These are phyloP conservation scores for Gloeopeniophorella convolvens DNA, from an alignment of 768 basidiomycete species.

Conservation along the genomic window DNA sequence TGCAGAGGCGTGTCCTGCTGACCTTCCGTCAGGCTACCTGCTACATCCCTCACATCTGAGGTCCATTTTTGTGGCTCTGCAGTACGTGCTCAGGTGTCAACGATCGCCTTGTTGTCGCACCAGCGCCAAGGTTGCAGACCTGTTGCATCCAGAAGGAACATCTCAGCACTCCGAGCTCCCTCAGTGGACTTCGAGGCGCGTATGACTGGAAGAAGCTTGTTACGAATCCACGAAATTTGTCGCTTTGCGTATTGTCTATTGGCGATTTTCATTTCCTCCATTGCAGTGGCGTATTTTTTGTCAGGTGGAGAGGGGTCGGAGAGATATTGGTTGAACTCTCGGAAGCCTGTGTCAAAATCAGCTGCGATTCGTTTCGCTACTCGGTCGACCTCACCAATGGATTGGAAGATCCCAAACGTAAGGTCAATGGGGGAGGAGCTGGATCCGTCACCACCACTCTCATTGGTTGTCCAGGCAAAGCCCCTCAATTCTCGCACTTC, in stretches of 20 bases:
- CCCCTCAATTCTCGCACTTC: conserved; percentile 60
- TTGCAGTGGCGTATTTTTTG: conserved; percentile 42
- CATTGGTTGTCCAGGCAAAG: conserved; percentile 17
- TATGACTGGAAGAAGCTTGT: conserved; percentile 77
- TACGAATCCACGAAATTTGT: conserved; percentile 88
- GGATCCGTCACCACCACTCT: not conserved
- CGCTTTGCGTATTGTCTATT: conserved; percentile 89
- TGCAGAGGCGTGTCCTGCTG: conserved; percentile 6
- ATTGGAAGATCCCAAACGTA: conserved; percentile 86
- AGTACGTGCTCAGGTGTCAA: not conserved
- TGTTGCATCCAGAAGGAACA: conserved; percentile 65
- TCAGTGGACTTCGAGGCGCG: conserved; percentile 37
- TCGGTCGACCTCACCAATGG: conserved; percentile 58
- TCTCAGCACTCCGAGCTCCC: conserved; percentile 32
- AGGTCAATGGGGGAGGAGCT: conserved; percentile 38
- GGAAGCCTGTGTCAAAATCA: conserved; percentile 59
- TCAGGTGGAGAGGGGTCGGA: conserved; percentile 33
- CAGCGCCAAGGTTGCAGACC: conserved; percentile 32
- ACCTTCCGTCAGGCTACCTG: conserved; percentile 46
- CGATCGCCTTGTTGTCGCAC: conserved; percentile 40
- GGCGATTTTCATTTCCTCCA: conserved; percentile 76
- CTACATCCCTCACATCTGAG: conserved; percentile 46
- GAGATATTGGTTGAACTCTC: conserved; percentile 76
- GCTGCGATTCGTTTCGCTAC: not conserved
- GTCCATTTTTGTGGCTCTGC: conserved; percentile 38